Evolutionary conservation across 176 grass and related monocot genomes (phyloP), one percentile per base, ranked within the genome.

Genomic region (Lolium multiflorum): DNA sequence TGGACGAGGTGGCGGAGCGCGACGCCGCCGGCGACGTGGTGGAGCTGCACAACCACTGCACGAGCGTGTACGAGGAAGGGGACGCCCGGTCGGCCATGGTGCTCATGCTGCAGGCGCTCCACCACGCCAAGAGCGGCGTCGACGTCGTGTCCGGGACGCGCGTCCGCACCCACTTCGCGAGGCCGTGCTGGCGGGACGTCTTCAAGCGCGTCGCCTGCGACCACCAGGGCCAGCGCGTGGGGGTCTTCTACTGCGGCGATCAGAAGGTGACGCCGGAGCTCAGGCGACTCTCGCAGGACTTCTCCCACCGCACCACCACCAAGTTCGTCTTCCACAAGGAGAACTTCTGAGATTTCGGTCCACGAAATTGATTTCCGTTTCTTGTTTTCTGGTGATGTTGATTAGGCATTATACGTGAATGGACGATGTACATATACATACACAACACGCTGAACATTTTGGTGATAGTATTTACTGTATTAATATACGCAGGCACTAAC

Each of bases 251-350:
- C 82, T 99, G 97, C n/a, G 97, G 97, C 28, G 94, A 94, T 5
- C 97, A 91, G 82, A 84, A 66, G 49, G 5, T 99, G 17, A 88
- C 92, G 41, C 82, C 88, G 26, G 97, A 96, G 85, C 82, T 99
- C 46, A 82, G 97, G 0, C 78, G 86, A 0, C 78, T 99, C 3
- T 24, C 97, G 17, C 89, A 89, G 76, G 97, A 99, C 62, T 99
- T 96, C 85, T 96, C 94, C 0, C 94, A 90, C 75, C 94, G 89
- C 83, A 99, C 97, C 24, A 90, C 69, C 24, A 99, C 97, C 46
- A 99, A 96, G 83, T 99, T 99, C 71, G 84, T 90, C 60, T 99
- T 99, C 90, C 94, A 99, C 89, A 99, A 99, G 90, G 97, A 99
- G 87, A 99, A 99, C 83, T 99, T 99, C 81, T 99, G 81, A 88